These are phyloP conservation scores for Protostelium mycophagum DNA, from an alignment of 78 protist genomes.

Conservation along the genomic window DNA sequence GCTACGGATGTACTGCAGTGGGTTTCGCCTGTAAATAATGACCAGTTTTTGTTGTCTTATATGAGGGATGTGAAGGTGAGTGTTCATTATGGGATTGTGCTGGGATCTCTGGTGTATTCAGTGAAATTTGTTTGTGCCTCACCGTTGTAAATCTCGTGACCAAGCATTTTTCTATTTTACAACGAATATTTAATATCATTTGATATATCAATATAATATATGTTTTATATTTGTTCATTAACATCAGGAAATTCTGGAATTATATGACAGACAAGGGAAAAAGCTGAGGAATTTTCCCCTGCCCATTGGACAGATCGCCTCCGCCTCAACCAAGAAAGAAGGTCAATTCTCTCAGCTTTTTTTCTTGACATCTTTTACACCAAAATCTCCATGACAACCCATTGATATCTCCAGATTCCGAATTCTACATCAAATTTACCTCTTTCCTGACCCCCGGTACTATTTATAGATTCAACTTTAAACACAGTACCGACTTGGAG, in stretches of 20 bases:
- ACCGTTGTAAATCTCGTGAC: no score
- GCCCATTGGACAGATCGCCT: background rate
- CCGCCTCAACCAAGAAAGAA: background rate
- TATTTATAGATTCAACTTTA: conserved; percentile 12
- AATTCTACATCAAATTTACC: background rate
- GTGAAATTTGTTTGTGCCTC: no score
- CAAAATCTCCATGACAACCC: no score
- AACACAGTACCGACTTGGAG: conserved; percentile 6
- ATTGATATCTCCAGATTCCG: background rate
- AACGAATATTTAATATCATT: no score
- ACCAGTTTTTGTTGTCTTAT: conserved; percentile 34
- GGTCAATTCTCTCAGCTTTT: background rate
- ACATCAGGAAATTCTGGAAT: conserved; percentile 13
- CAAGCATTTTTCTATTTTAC: no score
- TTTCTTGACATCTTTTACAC: background rate
- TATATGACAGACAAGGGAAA: conserved; percentile 56
- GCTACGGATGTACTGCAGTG: conserved; percentile 19
- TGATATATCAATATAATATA: no score
- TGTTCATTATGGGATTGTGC: background rate
- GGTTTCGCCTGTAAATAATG: background rate
- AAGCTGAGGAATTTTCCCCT: background rate
- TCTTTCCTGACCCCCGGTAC: conserved; percentile 32
- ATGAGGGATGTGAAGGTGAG: conserved; percentile 69
- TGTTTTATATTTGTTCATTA: no score
- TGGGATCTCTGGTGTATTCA: no score